Conservation (phyloP, 2,329 filamentous ascomycete genomes). For the Pseudogymnoascus sp. region DNA sequence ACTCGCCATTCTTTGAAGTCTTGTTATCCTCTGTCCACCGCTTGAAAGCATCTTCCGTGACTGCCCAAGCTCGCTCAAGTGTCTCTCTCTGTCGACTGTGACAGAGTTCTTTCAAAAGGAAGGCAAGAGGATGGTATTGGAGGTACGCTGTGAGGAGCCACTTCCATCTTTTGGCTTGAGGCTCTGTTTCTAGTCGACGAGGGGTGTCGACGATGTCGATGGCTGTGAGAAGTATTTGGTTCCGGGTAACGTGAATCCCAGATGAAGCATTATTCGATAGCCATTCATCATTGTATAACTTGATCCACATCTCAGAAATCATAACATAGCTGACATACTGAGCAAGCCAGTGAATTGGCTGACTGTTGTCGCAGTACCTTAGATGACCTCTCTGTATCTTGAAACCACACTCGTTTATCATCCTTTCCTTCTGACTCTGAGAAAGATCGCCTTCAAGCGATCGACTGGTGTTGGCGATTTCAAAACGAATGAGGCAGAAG, state of each 20-base stretch:
- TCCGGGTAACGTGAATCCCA: neutral
- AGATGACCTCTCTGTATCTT: neutral
- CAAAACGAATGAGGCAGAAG: slow-evolving; percentile 34
- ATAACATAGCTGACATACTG: slow-evolving; percentile 3
- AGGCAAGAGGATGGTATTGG: slow-evolving; percentile 1
- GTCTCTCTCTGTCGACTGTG: neutral
- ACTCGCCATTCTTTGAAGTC: neutral
- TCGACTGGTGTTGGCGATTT: slow-evolving; percentile 29
- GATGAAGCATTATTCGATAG: neutral
- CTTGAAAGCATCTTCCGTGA: neutral
- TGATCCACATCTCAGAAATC: slow-evolving; percentile 1
- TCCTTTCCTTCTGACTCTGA: neutral
- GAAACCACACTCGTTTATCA: slow-evolving; percentile 3
- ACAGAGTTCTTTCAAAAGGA: neutral
- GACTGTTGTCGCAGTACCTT: neutral
- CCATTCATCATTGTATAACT: neutral
- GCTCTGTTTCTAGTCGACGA: neutral
- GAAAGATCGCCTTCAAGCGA: slow-evolving; percentile 12
- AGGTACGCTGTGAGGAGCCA: slow-evolving; percentile 1
- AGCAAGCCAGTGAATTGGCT: neutral
- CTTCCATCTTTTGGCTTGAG: slow-evolving; percentile 2
- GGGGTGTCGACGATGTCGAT: slow-evolving; percentile 5
- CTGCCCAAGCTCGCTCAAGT: neutral
- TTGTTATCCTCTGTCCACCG: slow-evolving; percentile 1
- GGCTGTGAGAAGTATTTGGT: slow-evolving; percentile 6